These are phyloP conservation scores for Neocatenulostroma microsporum DNA, from an alignment of 2,329 filamentous ascomycete genomes.

Conservation along the genomic window DNA sequence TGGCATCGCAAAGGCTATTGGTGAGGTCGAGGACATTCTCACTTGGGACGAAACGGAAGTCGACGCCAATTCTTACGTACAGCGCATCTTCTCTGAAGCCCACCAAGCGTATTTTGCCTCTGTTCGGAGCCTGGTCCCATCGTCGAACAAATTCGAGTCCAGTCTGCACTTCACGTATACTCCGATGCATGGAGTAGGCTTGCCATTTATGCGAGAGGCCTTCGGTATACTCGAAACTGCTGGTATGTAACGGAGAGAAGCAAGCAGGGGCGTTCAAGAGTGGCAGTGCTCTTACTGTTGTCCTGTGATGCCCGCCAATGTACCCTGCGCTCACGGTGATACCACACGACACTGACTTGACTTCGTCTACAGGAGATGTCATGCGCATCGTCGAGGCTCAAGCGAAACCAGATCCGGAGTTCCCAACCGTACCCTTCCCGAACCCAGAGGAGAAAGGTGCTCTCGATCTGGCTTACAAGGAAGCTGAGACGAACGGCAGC, in stretches of 20 bases:
- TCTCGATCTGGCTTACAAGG: slow-evolving; percentile 50
- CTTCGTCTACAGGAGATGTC: too few species aligned
- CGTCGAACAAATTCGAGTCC: slow-evolving; percentile 14
- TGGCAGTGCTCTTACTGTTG: too few species aligned
- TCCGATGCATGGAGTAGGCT: slow-evolving; percentile 50
- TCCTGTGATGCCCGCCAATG: too few species aligned
- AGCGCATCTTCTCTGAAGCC: slow-evolving; percentile 33
- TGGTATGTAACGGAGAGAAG: too few species aligned
- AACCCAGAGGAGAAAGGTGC: slow-evolving; percentile 60
- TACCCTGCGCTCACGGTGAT: too few species aligned
- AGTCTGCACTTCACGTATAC: slow-evolving; percentile 45
- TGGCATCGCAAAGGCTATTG: slow-evolving; percentile 51
- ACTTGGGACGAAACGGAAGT: not conserved
- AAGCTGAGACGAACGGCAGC: slow-evolving; percentile 44
- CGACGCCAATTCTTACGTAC: not conserved
- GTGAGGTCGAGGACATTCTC: slow-evolving; percentile 37
- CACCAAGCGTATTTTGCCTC: slow-evolving; percentile 38
- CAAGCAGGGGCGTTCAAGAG: too few species aligned
- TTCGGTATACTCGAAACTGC: slow-evolving; percentile 31
- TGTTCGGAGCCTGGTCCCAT: slow-evolving; percentile 33
- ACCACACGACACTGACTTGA: too few species aligned
- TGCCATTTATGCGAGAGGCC: slow-evolving; percentile 40
- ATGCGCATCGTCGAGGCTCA: slow-evolving; percentile 46
- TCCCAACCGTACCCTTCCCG: slow-evolving; percentile 57
- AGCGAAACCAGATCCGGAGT: slow-evolving; percentile 53